Evolutionary conservation across 257 asterid genomes (phyloP), one percentile per base, ranked within the genome.

Genomic region (Haberlea rhodopensis): DNA sequence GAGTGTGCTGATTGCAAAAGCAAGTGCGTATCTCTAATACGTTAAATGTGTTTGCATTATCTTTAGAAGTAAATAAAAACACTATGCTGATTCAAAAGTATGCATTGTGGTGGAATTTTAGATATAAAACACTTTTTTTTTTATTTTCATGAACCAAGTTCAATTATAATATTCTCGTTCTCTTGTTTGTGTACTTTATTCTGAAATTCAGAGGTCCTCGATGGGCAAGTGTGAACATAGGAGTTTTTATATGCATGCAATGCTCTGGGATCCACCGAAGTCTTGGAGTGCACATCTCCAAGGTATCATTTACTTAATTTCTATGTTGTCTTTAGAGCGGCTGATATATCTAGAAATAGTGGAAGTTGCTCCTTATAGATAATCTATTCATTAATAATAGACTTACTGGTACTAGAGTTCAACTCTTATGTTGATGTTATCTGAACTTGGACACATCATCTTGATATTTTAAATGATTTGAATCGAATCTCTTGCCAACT

Each of bases 251-350:
- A 77, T 94, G 99, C 82, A 94, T 94, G 99, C 95, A 86, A 69
- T 94, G 99, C 81, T 94, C 99, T 37, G 99, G 99, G 78, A 88
- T 94, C 76, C 99, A 94, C 77, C 80, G 99, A 85, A 94, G 99
- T 81, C 97, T 94, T 53, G 99, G 99, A 57, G 97, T 90, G 68
- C 99, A 94, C 86, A 90, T 94, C 78, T 90, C 99, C 55, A 94
- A 94, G 99, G 99, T 90, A 75, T 78, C 59, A 51, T 66, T 57
- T 53, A 28, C 53, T 62, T 26, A 20, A 49, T 64, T 62, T 25
- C 43, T 73, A 19, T 24, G 37, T 25, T 13, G 22, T 27, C 16
- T 21, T 63, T 25, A 16, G 25, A 29, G 22, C 54, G 21, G 40
- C 24, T 64, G 20, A 31, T 52, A 19, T 18, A 43, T 57, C 29